Conservation (phyloP, 106 monocot species). For the Dendrobium officinale region DNA sequence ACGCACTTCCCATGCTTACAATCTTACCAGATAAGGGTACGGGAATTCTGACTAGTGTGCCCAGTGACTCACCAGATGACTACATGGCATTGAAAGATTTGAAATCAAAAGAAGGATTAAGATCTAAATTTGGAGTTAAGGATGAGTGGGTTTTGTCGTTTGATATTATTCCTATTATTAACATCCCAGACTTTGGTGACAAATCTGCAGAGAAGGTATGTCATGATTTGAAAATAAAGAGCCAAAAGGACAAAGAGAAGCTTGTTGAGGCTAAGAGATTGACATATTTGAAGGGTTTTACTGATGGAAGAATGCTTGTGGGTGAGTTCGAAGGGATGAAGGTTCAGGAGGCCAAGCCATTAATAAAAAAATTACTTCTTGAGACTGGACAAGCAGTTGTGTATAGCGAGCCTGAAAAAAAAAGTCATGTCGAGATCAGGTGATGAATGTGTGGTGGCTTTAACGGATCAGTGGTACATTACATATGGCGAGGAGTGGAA, state of each 20-base stretch:
- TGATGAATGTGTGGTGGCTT: slow-evolving; percentile 89
- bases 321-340: slow-evolving; percentile 71
- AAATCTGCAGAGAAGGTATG: slow-evolving; percentile 86
- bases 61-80: slow-evolving; percentile 86
- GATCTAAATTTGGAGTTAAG: slow-evolving; percentile 68
- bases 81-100: slow-evolving; percentile 87
- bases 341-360: slow-evolving; percentile 79
- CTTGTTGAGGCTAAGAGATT: slow-evolving; percentile 86
- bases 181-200: slow-evolving; percentile 89
- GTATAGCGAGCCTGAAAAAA: slow-evolving; percentile 89
- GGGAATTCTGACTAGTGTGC: slow-evolving; percentile 92
- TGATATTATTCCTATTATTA: slow-evolving; percentile 77
- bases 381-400: slow-evolving; percentile 59
- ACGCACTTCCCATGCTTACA: slow-evolving; percentile 92
- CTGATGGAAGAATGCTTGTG: slow-evolving; percentile 83
- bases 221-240: slow-evolving; percentile 72
- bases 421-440: slow-evolving; percentile 83
- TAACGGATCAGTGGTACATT: slow-evolving; percentile 96
- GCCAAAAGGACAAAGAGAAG: slow-evolving; percentile 93
- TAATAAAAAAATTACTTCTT: slow-evolving; percentile 58
- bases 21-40: slow-evolving; percentile 92
- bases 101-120: slow-evolving; percentile 67
- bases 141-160: slow-evolving; percentile 92
- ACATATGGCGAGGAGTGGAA: slow-evolving; percentile 90
- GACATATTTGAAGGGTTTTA: slow-evolving; percentile 92